Evolutionary conservation across 257 asterid genomes (phyloP), one percentile per base, ranked within the genome.

Genomic region (Solanum tarapatanum): DNA sequence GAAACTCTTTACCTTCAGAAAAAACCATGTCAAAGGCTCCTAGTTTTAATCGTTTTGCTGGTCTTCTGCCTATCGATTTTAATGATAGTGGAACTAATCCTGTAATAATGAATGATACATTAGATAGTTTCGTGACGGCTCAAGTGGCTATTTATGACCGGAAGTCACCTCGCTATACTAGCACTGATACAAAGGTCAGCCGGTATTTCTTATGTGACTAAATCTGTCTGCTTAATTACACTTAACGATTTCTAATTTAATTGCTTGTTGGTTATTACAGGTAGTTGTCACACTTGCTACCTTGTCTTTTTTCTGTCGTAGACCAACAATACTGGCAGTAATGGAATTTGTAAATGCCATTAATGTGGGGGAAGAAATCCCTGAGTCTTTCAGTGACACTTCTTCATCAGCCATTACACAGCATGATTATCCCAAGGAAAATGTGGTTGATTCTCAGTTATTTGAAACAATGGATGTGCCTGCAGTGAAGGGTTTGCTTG

Each of bases 51-150:
- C 98, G 95, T 90, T 92, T 93, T 86, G 88, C 92, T 89, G 98
- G 95, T 86, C 86, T 97, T 79, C 95, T 95, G 86, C 99, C 99
- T 77, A 75, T 84, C 32, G 94, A 92, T 80, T 85, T 87, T 76
- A 51, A 87, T 66, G 89, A 91, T 79, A 72, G 90, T 89, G 98
- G 92, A 90, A 89, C 88, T 91, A 92, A 93, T 90, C 86, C 91
- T 43, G 30, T 74, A 60, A 94, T 92, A 69, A 91, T 87, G 84
- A 90, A 91, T 88, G 94, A 91, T 84, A 91, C 96, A 80, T 88
- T 93, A 83, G 95, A 93, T 91, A 97, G 96, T 92, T 97, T 97
- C 89, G 99, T 97, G 90, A 95, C 93, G 91, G 98, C 99, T 89
- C 99, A 97, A 90, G 93, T 95, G 48, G 89, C 93, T 80, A 89